phyloP scores from a whole-genome alignment of 2,329 filamentous ascomycete species.

The Dactylonectria macrodidyma region DNA sequence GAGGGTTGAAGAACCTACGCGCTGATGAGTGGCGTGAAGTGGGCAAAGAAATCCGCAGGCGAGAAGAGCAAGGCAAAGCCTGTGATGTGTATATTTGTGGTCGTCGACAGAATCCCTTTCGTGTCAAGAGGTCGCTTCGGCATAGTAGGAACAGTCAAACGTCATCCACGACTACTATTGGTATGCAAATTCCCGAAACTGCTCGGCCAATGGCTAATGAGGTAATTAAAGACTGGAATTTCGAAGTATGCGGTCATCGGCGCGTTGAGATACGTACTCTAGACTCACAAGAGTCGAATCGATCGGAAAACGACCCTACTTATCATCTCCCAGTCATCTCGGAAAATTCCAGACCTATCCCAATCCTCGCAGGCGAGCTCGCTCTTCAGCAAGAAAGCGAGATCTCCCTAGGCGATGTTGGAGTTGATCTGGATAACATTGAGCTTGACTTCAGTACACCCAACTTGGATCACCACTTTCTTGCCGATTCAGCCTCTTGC shows the following conservation, averaged over 20 bases:
- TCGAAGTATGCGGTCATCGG: not conserved
- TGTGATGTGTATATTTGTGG: conserved; percentile 8
- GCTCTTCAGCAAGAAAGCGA: too few relatives aligned
- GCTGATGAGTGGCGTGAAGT: conserved; percentile 9
- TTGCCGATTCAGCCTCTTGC: too few relatives aligned
- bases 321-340: too few relatives aligned
- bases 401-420: too few relatives aligned
- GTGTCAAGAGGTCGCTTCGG: not conserved
- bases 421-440: too few relatives aligned
- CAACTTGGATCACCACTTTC: too few relatives aligned
- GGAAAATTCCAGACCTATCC: too few relatives aligned
- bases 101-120: not conserved
- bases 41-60: not conserved
- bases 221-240: not conserved
- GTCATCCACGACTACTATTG: not conserved
- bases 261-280: not conserved
- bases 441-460: too few relatives aligned
- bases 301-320: too few relatives aligned
- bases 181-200: not conserved
- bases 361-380: too few relatives aligned
- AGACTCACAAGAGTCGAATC: too few relatives aligned
- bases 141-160: not conserved
- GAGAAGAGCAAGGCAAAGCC: conserved; percentile 3
- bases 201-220: not conserved
- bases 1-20: conserved; percentile 4